A percentile compares a stretch with the other conserved stretches of the same genome.
phyloP scores from a whole-genome alignment of 345 rosid species.

The Gossypium raimondii region DNA sequence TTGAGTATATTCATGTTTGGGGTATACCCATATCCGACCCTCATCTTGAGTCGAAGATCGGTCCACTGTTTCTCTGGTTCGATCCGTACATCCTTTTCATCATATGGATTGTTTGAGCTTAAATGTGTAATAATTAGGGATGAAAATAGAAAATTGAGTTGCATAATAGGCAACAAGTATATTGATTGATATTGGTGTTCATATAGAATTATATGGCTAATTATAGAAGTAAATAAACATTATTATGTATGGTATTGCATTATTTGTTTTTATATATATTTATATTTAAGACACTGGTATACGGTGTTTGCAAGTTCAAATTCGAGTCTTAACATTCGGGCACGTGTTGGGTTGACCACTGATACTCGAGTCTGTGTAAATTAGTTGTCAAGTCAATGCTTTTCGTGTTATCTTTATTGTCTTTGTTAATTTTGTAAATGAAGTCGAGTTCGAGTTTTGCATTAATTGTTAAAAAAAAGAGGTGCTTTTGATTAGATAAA shows the following conservation, averaged over 20 bases:
- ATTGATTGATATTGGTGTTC: background rate
- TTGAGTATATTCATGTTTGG: background rate
- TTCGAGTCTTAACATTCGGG: background rate
- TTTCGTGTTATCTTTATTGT: slow-evolving; percentile 3
- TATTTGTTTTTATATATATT: background rate
- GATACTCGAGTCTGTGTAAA: background rate
- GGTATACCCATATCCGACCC: background rate
- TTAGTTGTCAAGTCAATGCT: background rate
- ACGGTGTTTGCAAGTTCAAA: background rate
- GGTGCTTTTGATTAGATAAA: background rate
- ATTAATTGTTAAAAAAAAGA: background rate
- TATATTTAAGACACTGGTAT: background rate
- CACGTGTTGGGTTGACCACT: background rate
- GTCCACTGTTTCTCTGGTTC: no score
- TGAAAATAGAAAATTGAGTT: background rate
- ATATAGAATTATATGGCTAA: background rate
- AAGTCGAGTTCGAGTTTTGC: background rate
- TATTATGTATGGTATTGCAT: no score
- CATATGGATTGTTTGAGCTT: background rate
- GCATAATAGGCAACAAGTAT: background rate
- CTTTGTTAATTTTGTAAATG: slow-evolving; percentile 1
- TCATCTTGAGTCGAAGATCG: no score
- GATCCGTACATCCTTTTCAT: no score
- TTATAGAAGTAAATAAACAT: background rate
- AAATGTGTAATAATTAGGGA: background rate